These are phyloP conservation scores for Globisporangium mamillatum DNA, from an alignment of 352 stramenopile genomes.

Conservation along the genomic window DNA sequence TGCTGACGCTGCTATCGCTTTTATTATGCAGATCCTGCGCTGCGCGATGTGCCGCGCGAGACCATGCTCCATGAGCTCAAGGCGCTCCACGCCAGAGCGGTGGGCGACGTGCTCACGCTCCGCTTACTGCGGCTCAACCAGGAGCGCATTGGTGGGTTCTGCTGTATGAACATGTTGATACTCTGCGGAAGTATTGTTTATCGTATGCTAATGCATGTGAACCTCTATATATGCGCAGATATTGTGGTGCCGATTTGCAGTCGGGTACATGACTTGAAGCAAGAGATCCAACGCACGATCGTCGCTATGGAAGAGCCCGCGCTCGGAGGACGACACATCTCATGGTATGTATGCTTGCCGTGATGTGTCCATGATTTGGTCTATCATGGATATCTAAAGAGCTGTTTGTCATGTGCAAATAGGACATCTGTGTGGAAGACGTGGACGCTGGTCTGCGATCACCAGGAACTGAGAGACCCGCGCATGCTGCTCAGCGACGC, in stretches of 20 bases:
- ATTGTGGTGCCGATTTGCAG: slow-evolving; percentile 12
- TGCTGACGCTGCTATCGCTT: background rate
- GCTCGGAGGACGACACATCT: slow-evolving; percentile 12
- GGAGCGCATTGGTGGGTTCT: slow-evolving; percentile 11
- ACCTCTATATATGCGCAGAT: slow-evolving; percentile 1
- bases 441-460: slow-evolving; percentile 17
- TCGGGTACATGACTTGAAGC: slow-evolving; percentile 15
- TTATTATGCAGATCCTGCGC: slow-evolving; percentile 15
- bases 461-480: slow-evolving; percentile 14
- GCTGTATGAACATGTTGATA: background rate
- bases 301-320: background rate
- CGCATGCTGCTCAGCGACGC: slow-evolving; percentile 9
- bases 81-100: slow-evolving; percentile 12
- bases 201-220: too few relatives aligned
- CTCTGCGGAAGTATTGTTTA: too few relatives aligned
- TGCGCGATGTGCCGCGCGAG: slow-evolving; percentile 15
- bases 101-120: slow-evolving; percentile 19
- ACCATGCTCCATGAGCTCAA: slow-evolving; percentile 17
- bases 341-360: slow-evolving; percentile 11
- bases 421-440: slow-evolving; percentile 25
- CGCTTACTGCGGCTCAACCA: slow-evolving; percentile 17
- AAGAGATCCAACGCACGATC: slow-evolving; percentile 12
- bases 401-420: background rate
- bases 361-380: background rate
- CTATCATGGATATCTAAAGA: background rate